phyloP scores from a whole-genome alignment of 2,329 filamentous ascomycete genomes.

The Ilyonectria mors-panacis region DNA sequence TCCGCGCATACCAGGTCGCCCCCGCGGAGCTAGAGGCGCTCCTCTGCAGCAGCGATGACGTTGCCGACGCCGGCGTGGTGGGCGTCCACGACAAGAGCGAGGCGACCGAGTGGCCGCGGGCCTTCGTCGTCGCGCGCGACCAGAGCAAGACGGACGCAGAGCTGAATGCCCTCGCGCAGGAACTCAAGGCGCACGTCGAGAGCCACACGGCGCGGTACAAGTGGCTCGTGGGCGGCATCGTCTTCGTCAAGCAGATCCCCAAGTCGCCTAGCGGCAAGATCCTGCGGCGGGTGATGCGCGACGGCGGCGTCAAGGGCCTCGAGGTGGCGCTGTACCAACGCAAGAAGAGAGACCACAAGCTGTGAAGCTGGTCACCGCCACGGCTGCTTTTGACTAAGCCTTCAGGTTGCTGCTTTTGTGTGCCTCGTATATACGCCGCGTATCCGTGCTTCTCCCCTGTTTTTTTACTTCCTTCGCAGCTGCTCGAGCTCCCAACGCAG shows the following conservation, averaged over 20 bases:
- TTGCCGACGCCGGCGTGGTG: slow-evolving; percentile 78
- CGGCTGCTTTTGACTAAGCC: neutral
- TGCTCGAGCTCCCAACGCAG: no score
- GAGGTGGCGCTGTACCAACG: slow-evolving; percentile 47
- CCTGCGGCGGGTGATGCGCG: slow-evolving; percentile 59
- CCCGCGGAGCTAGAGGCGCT: slow-evolving; percentile 65
- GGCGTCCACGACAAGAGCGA: slow-evolving; percentile 69
- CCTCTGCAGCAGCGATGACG: slow-evolving; percentile 55
- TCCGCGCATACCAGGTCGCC: slow-evolving; percentile 72
- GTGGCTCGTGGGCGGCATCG: slow-evolving; percentile 78
- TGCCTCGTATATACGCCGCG: neutral
- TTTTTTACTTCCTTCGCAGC: no score
- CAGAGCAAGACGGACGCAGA: slow-evolving; percentile 50
- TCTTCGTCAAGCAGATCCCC: slow-evolving; percentile 78
- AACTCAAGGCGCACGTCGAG: slow-evolving; percentile 72
- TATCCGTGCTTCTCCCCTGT: neutral
- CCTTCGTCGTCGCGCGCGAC: slow-evolving; percentile 68
- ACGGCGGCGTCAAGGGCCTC: slow-evolving; percentile 56
- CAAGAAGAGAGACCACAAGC: slow-evolving; percentile 42
- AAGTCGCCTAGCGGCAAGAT: slow-evolving; percentile 75
- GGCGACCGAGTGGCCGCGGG: slow-evolving; percentile 74
- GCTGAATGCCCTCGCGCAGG: slow-evolving; percentile 62
- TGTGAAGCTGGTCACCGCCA: neutral
- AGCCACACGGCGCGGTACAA: slow-evolving; percentile 75
- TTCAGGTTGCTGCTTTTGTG: neutral